A percentile compares a stretch with the other conserved stretches of the same genome.
Conservation (phyloP, 176 grass and related monocot genomes). For the Olyra latifolia region DNA sequence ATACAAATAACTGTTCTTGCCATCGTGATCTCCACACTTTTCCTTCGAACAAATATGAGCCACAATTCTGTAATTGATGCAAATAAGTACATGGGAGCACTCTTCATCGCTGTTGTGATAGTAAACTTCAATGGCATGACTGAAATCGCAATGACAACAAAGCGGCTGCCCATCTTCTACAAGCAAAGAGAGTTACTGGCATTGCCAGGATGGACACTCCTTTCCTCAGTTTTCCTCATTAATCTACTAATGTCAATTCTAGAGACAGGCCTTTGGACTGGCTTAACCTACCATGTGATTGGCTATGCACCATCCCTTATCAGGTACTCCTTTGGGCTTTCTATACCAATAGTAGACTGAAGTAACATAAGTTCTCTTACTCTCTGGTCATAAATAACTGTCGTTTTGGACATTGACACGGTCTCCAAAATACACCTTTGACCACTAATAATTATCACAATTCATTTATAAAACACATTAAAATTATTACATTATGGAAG, state of each 20-base stretch:
- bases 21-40: conserved; percentile 69
- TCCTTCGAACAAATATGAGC: conserved; percentile 56
- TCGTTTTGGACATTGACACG: no score
- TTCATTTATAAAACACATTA: no score
- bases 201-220: conserved; percentile 73
- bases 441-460: no score
- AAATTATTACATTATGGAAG: no score
- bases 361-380: neutral
- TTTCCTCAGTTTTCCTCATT: conserved; percentile 67
- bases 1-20: conserved; percentile 60
- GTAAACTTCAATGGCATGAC: conserved; percentile 81
- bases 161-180: conserved; percentile 75
- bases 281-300: conserved; percentile 80
- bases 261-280: conserved; percentile 65
- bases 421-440: no score
- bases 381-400: no score
- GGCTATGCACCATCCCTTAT: conserved; percentile 64
- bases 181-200: conserved; percentile 77
- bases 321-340: conserved; percentile 44
- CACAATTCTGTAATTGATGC: conserved; percentile 57
- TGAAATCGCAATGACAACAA: conserved; percentile 76
- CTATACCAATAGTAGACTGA: neutral
- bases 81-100: conserved; percentile 70
- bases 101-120: conserved; percentile 50
- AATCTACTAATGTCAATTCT: conserved; percentile 66